phyloP scores from a whole-genome alignment of 805 yeast genomes.

The Phaffomyces thermotolerans region DNA sequence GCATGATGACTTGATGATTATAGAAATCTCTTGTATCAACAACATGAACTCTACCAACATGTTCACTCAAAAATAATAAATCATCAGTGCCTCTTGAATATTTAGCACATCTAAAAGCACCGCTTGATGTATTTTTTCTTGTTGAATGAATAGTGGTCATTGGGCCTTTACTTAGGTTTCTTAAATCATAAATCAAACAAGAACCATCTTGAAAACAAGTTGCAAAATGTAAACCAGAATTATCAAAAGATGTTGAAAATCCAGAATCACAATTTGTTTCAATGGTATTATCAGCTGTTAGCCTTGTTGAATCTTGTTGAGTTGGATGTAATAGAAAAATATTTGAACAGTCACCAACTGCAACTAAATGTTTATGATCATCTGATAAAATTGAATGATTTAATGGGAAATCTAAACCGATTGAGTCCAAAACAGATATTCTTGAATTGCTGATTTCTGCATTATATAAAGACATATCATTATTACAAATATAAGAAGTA shows the following conservation, averaged over 20 bases:
- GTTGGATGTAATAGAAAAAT: constrained; percentile 45
- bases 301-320: constrained; percentile 25
- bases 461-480: constrained; percentile 65
- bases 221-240: constrained; percentile 69
- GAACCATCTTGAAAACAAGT: constrained; percentile 84
- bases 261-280: constrained; percentile 69
- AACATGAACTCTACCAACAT: constrained; percentile 79
- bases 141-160: constrained; percentile 53
- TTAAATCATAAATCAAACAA: constrained; percentile 66
- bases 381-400: constrained; percentile 70
- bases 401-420: constrained; percentile 55
- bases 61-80: constrained; percentile 70
- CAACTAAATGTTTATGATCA: constrained; percentile 48
- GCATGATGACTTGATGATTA: constrained; percentile 68
- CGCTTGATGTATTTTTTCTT: constrained; percentile 43
- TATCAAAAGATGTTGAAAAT: constrained; percentile 71
- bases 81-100: constrained; percentile 67
- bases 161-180: constrained; percentile 48
- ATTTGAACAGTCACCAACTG: constrained; percentile 72
- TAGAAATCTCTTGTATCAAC: constrained; percentile 68
- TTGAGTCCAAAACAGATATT: constrained; percentile 34
- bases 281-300: constrained; percentile 31
- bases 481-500: constrained; percentile 69
- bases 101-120: constrained; percentile 62
- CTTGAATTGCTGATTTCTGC: constrained; percentile 49